Percentiles rank a stretch among this genome's conserved stretches.
Conservation (phyloP, 2,329 filamentous ascomycete species). For the Ophiostoma australiae region DNA sequence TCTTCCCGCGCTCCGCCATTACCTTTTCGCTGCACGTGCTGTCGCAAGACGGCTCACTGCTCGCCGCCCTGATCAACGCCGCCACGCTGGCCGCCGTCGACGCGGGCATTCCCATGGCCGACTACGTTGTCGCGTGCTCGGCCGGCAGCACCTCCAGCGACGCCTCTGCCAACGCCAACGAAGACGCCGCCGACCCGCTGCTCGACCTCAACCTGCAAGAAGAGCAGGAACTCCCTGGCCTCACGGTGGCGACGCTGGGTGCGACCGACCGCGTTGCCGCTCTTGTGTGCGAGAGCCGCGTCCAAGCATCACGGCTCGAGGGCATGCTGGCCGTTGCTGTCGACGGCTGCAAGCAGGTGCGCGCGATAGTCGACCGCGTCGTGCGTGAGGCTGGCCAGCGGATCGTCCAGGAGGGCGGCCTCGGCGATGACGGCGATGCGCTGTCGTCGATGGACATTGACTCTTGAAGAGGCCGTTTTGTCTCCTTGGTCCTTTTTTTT, state of each 20-base stretch:
- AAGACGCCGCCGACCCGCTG: conserved; percentile 66
- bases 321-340: conserved; percentile 89
- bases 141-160: conserved; percentile 71
- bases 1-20: conserved; percentile 86
- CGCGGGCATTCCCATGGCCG: conserved; percentile 90
- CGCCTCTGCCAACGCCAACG: conserved; percentile 58
- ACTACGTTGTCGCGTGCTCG: conserved; percentile 84
- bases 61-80: conserved; percentile 87
- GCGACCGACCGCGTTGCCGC: conserved; percentile 70
- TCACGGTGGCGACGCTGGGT: conserved; percentile 80
- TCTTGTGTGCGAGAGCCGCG: conserved; percentile 78
- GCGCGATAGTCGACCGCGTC: conserved; percentile 73
- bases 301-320: conserved; percentile 77
- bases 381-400: conserved; percentile 65
- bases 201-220: conserved; percentile 75
- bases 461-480: conserved; percentile 16
- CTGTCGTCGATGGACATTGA: conserved; percentile 46
- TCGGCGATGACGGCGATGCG: not conserved
- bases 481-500: not conserved
- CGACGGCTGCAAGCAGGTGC: conserved; percentile 84
- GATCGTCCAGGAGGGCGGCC: conserved; percentile 51
- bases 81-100: conserved; percentile 88
- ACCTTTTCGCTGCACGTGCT: conserved; percentile 79
- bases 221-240: conserved; percentile 80
- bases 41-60: conserved; percentile 80